phyloP scores from a whole-genome alignment of 192 early-diverging fungal genomes.

The Coemansia sp. region DNA sequence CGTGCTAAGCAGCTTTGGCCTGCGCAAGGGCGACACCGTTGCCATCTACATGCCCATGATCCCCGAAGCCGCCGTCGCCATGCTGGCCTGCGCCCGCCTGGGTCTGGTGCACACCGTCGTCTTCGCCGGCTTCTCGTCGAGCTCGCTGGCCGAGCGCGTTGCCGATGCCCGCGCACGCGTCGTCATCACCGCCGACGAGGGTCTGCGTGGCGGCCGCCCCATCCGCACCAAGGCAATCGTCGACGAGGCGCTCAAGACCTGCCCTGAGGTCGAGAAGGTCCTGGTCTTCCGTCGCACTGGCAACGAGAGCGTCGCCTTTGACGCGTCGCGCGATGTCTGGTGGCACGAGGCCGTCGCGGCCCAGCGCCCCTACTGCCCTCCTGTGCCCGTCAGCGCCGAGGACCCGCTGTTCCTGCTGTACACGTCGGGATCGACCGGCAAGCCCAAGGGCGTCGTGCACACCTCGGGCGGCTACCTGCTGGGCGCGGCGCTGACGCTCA shows the following conservation, averaged over 20 bases:
- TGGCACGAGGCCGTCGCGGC: constrained; percentile 88
- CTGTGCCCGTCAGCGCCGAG: constrained; percentile 79
- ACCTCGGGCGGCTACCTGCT: constrained; percentile 94
- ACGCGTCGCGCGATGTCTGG: constrained; percentile 79
- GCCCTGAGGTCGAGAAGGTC: constrained; percentile 77
- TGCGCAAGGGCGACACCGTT: constrained; percentile 91
- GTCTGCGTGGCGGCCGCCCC: constrained; percentile 83
- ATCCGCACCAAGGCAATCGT: constrained; percentile 90
- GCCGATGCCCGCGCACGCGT: constrained; percentile 74
- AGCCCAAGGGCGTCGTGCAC: constrained; percentile 92
- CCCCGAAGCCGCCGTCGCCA: constrained; percentile 87
- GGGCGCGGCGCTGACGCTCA: constrained; percentile 78
- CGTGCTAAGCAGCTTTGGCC: constrained; percentile 73
- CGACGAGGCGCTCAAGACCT: constrained; percentile 78
- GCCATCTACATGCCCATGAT: constrained; percentile 98
- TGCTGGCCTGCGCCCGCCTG: constrained; percentile 93
- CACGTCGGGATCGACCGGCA: constrained; percentile 87
- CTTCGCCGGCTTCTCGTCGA: constrained; percentile 95
- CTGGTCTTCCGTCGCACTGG: constrained; percentile 92
- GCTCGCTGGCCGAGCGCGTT: constrained; percentile 90
- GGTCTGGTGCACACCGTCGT: constrained; percentile 92
- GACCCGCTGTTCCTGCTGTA: constrained; percentile 96
- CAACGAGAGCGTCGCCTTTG: constrained; percentile 69
- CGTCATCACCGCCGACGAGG: constrained; percentile 93
- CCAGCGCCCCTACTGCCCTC: constrained; percentile 84